These are phyloP conservation scores for Boletus sp. DNA, from an alignment of 768 basidiomycete species.

Conservation along the genomic window DNA sequence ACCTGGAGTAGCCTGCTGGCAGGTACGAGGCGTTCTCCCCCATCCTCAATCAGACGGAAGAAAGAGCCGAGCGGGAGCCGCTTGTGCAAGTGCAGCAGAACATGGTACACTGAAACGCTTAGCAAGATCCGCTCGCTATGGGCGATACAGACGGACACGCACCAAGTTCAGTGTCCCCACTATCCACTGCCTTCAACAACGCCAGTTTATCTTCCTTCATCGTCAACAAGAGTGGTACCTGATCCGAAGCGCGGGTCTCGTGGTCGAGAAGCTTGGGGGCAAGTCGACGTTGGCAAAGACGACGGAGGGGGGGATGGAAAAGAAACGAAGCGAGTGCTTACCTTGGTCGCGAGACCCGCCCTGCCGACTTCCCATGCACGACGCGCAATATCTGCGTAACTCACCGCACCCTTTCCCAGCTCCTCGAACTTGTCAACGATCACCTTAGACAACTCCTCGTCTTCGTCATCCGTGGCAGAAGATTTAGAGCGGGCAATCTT, in stretches of 20 bases:
- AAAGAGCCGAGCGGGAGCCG: slow-evolving; percentile 84
- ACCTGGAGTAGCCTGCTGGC: slow-evolving; percentile 82
- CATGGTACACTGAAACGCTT: slow-evolving; percentile 73
- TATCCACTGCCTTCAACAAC: slow-evolving; percentile 84
- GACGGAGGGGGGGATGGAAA: background rate
- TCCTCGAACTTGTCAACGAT: slow-evolving; percentile 91
- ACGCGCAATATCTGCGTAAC: slow-evolving; percentile 92
- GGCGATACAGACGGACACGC: slow-evolving; percentile 15
- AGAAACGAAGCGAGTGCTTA: slow-evolving; percentile 24
- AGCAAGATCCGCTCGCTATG: background rate
- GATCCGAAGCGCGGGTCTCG: slow-evolving; percentile 83
- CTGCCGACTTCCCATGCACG: slow-evolving; percentile 90
- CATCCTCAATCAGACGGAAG: slow-evolving; percentile 92
- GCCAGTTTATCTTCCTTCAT: slow-evolving; percentile 96
- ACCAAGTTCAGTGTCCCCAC: slow-evolving; percentile 95
- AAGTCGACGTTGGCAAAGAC: background rate
- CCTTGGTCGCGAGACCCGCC: slow-evolving; percentile 79
- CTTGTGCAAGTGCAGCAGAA: slow-evolving; percentile 83
- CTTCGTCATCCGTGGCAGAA: slow-evolving; percentile 56
- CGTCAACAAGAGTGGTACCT: slow-evolving; percentile 85
- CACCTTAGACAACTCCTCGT: slow-evolving; percentile 72
- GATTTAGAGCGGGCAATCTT: slow-evolving; percentile 79
- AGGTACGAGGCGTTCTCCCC: slow-evolving; percentile 68
- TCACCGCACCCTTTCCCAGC: slow-evolving; percentile 74
- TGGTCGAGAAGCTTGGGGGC: slow-evolving; percentile 75